A percentile compares a stretch with the other conserved stretches of the same genome.
These are phyloP conservation scores for Epichloe bromicola DNA, from an alignment of 2,329 filamentous ascomycete genomes.

Conservation along the genomic window DNA sequence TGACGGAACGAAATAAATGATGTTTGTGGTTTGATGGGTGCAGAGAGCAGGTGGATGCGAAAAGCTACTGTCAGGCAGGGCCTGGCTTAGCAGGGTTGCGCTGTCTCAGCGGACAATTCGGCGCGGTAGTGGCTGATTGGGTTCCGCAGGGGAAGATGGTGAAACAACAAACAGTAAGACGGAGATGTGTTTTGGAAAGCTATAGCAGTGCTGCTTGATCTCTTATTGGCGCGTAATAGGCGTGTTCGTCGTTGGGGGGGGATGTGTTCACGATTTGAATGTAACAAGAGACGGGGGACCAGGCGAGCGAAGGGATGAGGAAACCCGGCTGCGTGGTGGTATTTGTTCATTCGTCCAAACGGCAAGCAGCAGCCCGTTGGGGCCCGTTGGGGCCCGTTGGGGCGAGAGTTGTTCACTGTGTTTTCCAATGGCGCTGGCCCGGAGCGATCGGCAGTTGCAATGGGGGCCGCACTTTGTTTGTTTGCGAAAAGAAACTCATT, in stretches of 20 bases:
- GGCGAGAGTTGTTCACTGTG: background rate
- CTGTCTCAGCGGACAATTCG: background rate
- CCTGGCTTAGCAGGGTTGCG: background rate
- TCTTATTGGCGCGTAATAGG: background rate
- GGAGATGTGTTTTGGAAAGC: background rate
- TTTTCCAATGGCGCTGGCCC: background rate
- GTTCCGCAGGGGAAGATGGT: background rate
- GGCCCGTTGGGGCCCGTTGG: too few species aligned
- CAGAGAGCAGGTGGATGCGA: background rate
- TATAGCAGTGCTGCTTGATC: background rate
- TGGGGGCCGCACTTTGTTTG: background rate
- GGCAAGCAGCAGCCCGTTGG: too few species aligned
- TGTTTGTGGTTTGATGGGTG: background rate
- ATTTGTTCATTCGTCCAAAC: background rate
- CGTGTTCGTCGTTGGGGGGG: too few species aligned
- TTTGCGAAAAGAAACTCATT: background rate
- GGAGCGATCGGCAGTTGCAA: constrained; percentile 7
- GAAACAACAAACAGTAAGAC: background rate
- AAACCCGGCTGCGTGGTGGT: too few species aligned
- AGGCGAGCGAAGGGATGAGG: too few species aligned
- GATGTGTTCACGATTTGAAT: too few species aligned
- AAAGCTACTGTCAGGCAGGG: background rate
- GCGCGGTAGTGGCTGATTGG: background rate
- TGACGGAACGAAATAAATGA: background rate
- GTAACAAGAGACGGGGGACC: too few species aligned